Evolutionary conservation across 176 grass and related monocot species (phyloP), one percentile per base, ranked within the genome.

Genomic region (Triticum dicoccoides): DNA sequence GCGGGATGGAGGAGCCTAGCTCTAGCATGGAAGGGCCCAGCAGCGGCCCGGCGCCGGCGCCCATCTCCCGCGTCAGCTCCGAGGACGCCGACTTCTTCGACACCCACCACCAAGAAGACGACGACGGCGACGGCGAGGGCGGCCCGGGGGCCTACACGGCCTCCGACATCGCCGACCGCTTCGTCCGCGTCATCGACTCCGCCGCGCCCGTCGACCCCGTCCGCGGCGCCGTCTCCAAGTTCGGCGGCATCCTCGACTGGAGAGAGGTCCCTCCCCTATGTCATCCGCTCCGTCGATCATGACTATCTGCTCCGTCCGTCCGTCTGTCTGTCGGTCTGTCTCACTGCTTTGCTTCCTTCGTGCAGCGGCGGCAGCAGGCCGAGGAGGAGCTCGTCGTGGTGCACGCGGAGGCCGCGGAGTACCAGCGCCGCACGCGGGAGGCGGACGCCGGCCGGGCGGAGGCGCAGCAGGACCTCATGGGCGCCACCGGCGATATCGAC

Each of bases 171-270:
- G 64, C 54, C 38, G 59, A 35, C 8, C 78, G 73, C 25, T 68
- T 65, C 73, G 30, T 86, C 21, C 29, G 80, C 73, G 89, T 33
- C 65, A 66, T 82, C 14, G 91, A 96, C 47, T 87, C 86, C 23
- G 90, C 93, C 38, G 88, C 92, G 42, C 92, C 92, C 0, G 91
- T 98, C 76, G 93, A 92, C 11, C 94, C 97, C 30, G 94, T 96
- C 24, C 91, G 86, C 30, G 92, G 89, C 39, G 90, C 92, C 6
- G 97, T 89, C 17, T 70, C 8, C 85, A 99, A 91, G 73, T 96
- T 96, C 59, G 88, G 94, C 9, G 97, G 92, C 0, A 87, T 75
- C 35, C 81, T 80, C 20, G 94, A 96, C 73, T 80, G 85, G 90
- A 87, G 77, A 80, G 92, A 98, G 82, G 96, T 95, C 37, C 37